phyloP scores from a whole-genome alignment of 257 asterid species.

The Cordia subcordata region DNA sequence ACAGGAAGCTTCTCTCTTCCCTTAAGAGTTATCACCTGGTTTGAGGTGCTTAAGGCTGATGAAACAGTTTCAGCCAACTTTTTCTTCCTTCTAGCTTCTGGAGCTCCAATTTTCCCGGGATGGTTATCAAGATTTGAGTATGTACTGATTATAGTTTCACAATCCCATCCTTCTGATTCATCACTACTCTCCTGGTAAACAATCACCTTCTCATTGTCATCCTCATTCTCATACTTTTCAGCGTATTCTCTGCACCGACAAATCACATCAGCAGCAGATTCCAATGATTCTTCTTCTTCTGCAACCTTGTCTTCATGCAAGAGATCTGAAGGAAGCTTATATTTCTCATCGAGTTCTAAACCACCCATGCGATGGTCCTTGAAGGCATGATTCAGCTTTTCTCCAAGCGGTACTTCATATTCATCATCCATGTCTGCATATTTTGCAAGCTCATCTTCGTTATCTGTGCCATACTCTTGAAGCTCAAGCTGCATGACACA shows the following conservation, averaged over 20 bases:
- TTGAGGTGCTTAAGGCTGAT: slow-evolving; percentile 33
- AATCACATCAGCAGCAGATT: slow-evolving; percentile 60
- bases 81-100: slow-evolving; percentile 68
- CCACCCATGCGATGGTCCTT: slow-evolving; percentile 27
- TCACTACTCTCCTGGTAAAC: slow-evolving; percentile 71
- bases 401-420: slow-evolving; percentile 41
- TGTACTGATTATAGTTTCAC: slow-evolving; percentile 82
- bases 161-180: slow-evolving; percentile 85
- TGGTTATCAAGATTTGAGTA: slow-evolving; percentile 90
- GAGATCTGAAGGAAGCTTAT: slow-evolving; percentile 21
- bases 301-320: slow-evolving; percentile 25
- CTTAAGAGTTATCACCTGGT: slow-evolving; percentile 52
- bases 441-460: slow-evolving; percentile 49
- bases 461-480: slow-evolving; percentile 67
- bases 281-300: slow-evolving; percentile 44
- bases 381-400: slow-evolving; percentile 57
- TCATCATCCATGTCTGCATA: slow-evolving; percentile 43
- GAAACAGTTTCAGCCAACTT: slow-evolving; percentile 50
- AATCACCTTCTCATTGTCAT: slow-evolving; percentile 38
- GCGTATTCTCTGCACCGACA: slow-evolving; percentile 64
- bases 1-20: slow-evolving; percentile 83
- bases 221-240: slow-evolving; percentile 53
- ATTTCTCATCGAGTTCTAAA: slow-evolving; percentile 4
- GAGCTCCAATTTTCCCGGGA: slow-evolving; percentile 84
- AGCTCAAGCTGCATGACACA: slow-evolving; percentile 59